Conservation (phyloP, 2,329 filamentous ascomycete genomes). For the Fusarium xylarioides region DNA sequence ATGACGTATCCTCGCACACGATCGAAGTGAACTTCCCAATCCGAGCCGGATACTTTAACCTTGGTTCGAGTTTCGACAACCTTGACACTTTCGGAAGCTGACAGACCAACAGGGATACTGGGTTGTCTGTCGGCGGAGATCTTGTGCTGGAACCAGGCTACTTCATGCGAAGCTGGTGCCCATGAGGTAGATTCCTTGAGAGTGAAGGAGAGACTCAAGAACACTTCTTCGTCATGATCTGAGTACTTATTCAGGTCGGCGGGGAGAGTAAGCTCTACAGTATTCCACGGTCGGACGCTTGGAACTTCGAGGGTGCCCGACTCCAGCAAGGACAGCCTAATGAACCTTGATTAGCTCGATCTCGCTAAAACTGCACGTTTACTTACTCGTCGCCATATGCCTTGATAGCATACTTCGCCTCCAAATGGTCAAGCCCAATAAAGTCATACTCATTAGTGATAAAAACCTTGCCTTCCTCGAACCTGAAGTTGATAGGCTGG, state of each 20-base stretch:
- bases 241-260: background rate
- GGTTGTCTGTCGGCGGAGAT: background rate
- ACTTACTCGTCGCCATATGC: background rate
- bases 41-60: background rate
- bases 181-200: background rate
- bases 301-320: background rate
- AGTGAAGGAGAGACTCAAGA: background rate
- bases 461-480: background rate
- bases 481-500: background rate
- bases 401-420: background rate
- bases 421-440: background rate
- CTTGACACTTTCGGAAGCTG: background rate
- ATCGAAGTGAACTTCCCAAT: background rate
- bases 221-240: background rate
- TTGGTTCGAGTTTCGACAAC: background rate
- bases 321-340: background rate
- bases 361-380: rapidly evolving
- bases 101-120: rapidly evolving
- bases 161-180: background rate
- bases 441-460: slow-evolving; percentile 14
- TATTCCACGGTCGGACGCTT: background rate
- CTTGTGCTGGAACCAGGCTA: slow-evolving; percentile 12
- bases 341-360: background rate
- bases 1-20: slow-evolving; percentile 3
- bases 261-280: background rate